Base-by-base conservation (phyloP, 306 rosid genomes). In the Mucuna pruriens region DNA sequence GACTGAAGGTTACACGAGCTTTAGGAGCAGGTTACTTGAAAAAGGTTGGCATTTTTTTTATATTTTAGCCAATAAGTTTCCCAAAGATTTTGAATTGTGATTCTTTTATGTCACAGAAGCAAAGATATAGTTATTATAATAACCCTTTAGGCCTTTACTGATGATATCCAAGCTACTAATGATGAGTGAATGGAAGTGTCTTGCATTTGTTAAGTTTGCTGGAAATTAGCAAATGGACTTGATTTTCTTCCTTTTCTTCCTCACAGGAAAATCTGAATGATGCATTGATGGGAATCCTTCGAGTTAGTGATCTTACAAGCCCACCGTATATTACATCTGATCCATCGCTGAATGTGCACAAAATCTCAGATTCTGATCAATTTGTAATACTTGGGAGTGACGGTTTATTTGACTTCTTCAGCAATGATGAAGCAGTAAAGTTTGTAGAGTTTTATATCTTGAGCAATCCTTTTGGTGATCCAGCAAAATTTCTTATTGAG, bases 11-110 rank as follows among this genome's bases (percentile, higher is more conserved):
- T 86, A 92, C 99, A 31, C 95, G 99, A 44, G 99, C 98, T 25
- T 88, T 96, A 75, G 99, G 99, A 80, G 99, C 88, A 80, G 99
- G 99, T 75, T 96, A 96, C 92, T 84, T 96, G 87, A 96, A 96
- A 87, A 92, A 92, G 99, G 99, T 96, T 7, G 13, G 67, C 71
- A 8, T 42, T 84, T 38, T 80, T 39, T 65, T 17, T 38, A 57
- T 44, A 38, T 38, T 62, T 61, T 71, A 44, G 48, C 29, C 74
- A 45, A 62, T 36, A 7, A 75, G 68, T 74, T 77, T 77, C 34
- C 71, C 61, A 67, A 51, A 26, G 73, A 38, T 78, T 78, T 78
- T 74, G 76, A 46, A 45, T 69, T 33, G 46, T 62, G 45, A 57
- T 67, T 22, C 58, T 68, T 38, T 42, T 60, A 71, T 38, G 45